Base-by-base conservation (phyloP, 371 early-diverging fungal species). In the Mortierella sp. region DNA sequence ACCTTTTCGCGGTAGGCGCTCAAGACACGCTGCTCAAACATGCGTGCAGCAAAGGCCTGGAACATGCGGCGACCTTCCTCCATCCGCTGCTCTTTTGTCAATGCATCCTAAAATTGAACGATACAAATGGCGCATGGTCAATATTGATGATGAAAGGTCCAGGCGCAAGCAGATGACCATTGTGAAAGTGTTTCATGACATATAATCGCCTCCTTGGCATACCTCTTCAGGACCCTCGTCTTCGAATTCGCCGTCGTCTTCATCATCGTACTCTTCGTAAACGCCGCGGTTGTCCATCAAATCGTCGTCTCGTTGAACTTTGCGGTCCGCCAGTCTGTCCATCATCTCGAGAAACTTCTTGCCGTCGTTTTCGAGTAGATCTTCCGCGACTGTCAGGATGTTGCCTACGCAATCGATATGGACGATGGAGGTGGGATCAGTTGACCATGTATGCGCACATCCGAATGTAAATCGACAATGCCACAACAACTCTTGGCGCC, bases 1-100 rank as follows among this genome's bases (percentile, higher is more conserved):
- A 95, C 91, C 88, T 97, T 96, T 86, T 98, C 98, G 52, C 96
- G 92, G 79, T 97, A 98, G 5, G 97, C 96, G 64, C 92, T 90
- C 47, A 97, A 86, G 1, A 97, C 97, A 22, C 97, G 92, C 76
- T 97, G 97, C 85, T 97, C 98, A 91, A 98, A 97, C 93, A 97
- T 95, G 61, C 95, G 93, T 29, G 98, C 97, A 14, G 97, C 97
- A 89, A 97, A 96, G 29, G 96, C 93, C 80, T 97, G 97, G 78
- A 98, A 97, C 94, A 96, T 96, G 24, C 93, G 90, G 14, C 97
- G 92, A 4, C 96, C 95, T 77, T 97, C 96, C 77, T 97, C 97
- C 90, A 95, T 95, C 29, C 96, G 92, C 74, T 94, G 94, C 79
- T 96, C 96, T 71, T 95, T 94, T 8, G 93, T 93, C 85, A 92